Percentiles rank a stretch among this genome's conserved stretches.
phyloP scores from a whole-genome alignment of 371 early-diverging fungal genomes.

The Rhizopus sp. region DNA sequence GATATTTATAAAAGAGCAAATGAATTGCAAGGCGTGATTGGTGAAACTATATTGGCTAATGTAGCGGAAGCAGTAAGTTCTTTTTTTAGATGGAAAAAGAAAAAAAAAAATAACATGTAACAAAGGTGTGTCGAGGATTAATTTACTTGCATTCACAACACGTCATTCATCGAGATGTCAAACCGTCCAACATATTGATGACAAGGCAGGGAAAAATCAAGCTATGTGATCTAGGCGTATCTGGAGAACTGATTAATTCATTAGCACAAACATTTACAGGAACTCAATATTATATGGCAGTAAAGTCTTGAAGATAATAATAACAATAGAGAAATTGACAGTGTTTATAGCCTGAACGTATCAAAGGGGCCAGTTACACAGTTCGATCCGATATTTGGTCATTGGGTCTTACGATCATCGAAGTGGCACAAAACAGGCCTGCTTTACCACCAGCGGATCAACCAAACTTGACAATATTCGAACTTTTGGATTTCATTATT shows the following conservation, averaged over 20 bases:
- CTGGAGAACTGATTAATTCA: constrained; percentile 87
- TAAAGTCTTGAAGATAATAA: constrained; percentile 28
- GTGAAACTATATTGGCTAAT: constrained; percentile 80
- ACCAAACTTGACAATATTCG: constrained; percentile 79
- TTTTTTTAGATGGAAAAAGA: not conserved
- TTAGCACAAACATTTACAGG: constrained; percentile 95
- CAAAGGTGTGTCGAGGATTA: constrained; percentile 70
- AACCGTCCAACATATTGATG: constrained; percentile 89
- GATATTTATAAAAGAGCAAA: constrained; percentile 74
- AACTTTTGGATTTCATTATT: constrained; percentile 89
- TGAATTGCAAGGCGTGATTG: constrained; percentile 64
- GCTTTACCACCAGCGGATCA: constrained; percentile 78
- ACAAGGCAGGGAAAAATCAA: constrained; percentile 88
- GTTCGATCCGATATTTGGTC: constrained; percentile 96
- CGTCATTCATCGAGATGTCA: constrained; percentile 93
- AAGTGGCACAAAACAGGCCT: constrained; percentile 88
- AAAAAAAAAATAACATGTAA: constrained; percentile 5
- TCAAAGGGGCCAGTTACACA: constrained; percentile 88
- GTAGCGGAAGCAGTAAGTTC: constrained; percentile 70
- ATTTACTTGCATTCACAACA: constrained; percentile 75
- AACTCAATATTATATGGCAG: constrained; percentile 95
- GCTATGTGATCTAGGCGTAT: constrained; percentile 95
- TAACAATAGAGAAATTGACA: not conserved
- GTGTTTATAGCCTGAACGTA: constrained; percentile 87
- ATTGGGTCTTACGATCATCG: constrained; percentile 90